Conservation (phyloP, 441 rosid genomes). For the Adansonia gregorii region DNA sequence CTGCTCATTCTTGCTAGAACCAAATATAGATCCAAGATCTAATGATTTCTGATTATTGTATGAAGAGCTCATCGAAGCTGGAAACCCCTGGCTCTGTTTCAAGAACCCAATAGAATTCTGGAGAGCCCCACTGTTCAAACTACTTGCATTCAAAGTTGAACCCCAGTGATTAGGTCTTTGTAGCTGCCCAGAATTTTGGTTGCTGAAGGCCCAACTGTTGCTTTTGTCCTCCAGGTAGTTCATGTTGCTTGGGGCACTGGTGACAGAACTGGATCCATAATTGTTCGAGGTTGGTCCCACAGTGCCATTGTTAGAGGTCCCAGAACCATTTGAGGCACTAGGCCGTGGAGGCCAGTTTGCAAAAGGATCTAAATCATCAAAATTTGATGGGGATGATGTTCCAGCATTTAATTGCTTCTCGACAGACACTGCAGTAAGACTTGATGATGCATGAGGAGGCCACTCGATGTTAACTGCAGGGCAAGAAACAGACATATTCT, state of each 20-base stretch:
- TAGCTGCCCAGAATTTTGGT: conserved; percentile 43
- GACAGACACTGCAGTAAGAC: conserved; percentile 35
- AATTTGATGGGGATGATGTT: conserved; percentile 49
- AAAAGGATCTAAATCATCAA: conserved; percentile 83
- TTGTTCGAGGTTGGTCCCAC: conserved; percentile 28
- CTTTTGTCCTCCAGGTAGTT: conserved; percentile 41
- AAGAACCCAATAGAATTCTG: conserved; percentile 55
- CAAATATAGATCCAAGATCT: conserved; percentile 73
- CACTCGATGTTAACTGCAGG: conserved; percentile 80
- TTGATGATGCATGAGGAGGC: conserved; percentile 75
- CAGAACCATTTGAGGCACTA: conserved; percentile 37
- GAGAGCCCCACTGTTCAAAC: conserved; percentile 37
- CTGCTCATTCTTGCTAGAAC: conserved; percentile 60
- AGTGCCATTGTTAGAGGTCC: conserved; percentile 43
- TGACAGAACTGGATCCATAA: conserved; percentile 37
- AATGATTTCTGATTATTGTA: conserved; percentile 51
- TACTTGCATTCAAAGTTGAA: conserved; percentile 37
- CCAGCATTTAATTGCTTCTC: conserved; percentile 45
- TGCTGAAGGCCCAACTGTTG: conserved; percentile 60
- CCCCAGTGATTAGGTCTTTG: conserved; percentile 39
- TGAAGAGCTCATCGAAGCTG: conserved; percentile 37
- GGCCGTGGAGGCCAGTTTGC: conserved; percentile 83
- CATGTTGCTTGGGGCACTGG: conserved; percentile 35
- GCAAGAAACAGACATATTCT: conserved; percentile 52
- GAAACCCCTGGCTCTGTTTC: conserved; percentile 57